Evolutionary conservation across 2,329 filamentous ascomycete genomes (phyloP).

Genomic region (Microcyclospora pomicola): DNA sequence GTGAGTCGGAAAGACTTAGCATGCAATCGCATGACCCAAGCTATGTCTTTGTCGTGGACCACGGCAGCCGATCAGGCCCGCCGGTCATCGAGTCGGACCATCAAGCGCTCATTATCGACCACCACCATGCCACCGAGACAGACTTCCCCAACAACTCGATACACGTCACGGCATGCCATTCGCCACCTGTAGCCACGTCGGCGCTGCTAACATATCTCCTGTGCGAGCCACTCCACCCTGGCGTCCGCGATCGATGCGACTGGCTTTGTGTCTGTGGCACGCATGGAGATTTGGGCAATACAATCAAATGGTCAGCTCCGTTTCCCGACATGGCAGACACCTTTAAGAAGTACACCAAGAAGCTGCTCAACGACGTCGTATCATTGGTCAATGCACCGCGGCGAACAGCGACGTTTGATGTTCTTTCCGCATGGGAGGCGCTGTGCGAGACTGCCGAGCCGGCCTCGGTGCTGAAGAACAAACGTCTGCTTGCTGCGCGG

Average conservation of each 20-base stretch:
- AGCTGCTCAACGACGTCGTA: constrained; percentile 48
- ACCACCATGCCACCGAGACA: constrained; percentile 43
- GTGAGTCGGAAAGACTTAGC: constrained; percentile 35
- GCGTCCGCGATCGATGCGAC: constrained; percentile 36
- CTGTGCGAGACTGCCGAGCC: constrained; percentile 40
- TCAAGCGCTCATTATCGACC: constrained; percentile 48
- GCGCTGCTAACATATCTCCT: constrained; percentile 51
- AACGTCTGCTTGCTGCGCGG: constrained; percentile 39
- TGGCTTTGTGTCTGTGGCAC: constrained; percentile 53
- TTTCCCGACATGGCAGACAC: constrained; percentile 51
- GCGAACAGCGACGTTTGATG: constrained; percentile 46
- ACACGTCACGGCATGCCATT: constrained; percentile 49
- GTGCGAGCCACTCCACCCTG: constrained; percentile 42
- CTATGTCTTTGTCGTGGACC: constrained; percentile 52
- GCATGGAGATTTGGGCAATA: constrained; percentile 51
- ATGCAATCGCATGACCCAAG: constrained; percentile 39
- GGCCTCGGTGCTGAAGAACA: constrained; percentile 36
- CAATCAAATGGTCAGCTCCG: constrained; percentile 50
- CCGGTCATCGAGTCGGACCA: constrained; percentile 39
- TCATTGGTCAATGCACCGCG: constrained; percentile 52
- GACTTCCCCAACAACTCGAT: constrained; percentile 43
- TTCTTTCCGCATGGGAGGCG: constrained; percentile 46
- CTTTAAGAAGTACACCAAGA: constrained; percentile 49
- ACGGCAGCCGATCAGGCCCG: constrained; percentile 44
- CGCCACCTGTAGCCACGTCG: constrained; percentile 51